Percentiles rank a stretch among this genome's conserved stretches.
Conservation (phyloP, 2,329 filamentous ascomycete genomes). For the Pseudocercospora pini-densiflorae region DNA sequence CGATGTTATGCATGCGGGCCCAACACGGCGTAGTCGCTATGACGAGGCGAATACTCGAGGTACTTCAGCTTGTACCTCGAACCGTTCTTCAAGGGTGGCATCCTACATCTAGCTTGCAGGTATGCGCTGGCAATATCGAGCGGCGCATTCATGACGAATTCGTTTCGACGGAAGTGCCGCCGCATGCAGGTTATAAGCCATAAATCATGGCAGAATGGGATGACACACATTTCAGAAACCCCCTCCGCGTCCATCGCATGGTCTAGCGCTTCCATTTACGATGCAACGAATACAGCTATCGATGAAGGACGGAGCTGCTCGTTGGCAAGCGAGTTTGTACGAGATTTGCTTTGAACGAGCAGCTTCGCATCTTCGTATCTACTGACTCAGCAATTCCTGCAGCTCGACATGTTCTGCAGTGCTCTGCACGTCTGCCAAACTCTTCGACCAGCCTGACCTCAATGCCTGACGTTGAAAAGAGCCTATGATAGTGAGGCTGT, state of each 20-base stretch:
- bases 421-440: slow-evolving; percentile 2
- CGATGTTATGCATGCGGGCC: slow-evolving; percentile 23
- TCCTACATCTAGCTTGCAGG: slow-evolving; percentile 22
- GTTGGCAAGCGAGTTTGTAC: neutral
- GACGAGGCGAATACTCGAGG: neutral
- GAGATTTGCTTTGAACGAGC: neutral
- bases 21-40: slow-evolving; percentile 7
- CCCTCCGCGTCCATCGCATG: neutral
- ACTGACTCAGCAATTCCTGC: neutral
- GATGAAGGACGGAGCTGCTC: neutral
- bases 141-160: slow-evolving; percentile 16
- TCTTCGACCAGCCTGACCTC: neutral
- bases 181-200: neutral
- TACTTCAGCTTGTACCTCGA: slow-evolving; percentile 12
- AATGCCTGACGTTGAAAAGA: slow-evolving; percentile 26
- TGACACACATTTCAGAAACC: neutral
- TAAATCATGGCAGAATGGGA: neutral
- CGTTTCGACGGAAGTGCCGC: slow-evolving; percentile 5
- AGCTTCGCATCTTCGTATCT: too few relatives aligned
- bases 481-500: slow-evolving; percentile 28
- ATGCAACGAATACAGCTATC: neutral
- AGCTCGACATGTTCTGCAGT: neutral
- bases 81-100: slow-evolving; percentile 12
- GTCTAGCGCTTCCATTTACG: neutral
- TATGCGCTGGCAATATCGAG: slow-evolving; percentile 22